Percentiles rank a stretch among this genome's conserved stretches.
Evolutionary conservation across 371 early-diverging fungal genomes (phyloP).

Genomic region (Mortierella sp.): DNA sequence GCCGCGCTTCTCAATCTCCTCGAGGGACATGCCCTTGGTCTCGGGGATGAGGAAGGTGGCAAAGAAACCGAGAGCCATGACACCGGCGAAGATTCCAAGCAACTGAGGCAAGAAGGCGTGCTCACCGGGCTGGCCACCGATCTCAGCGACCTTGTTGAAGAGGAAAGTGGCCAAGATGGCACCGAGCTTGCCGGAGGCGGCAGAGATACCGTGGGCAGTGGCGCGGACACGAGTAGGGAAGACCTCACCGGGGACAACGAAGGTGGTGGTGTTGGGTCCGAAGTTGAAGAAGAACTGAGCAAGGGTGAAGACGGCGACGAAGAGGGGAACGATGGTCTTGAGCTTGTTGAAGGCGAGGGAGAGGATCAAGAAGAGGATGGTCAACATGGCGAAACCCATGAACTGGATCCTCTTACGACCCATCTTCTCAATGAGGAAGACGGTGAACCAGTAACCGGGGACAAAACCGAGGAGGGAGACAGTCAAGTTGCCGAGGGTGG

Average conservation of each 20-base stretch:
- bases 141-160: constrained; percentile 57
- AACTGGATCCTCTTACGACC: constrained; percentile 86
- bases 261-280: constrained; percentile 94
- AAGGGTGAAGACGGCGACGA: constrained; percentile 81
- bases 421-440: constrained; percentile 77
- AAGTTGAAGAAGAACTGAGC: constrained; percentile 83
- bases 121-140: constrained; percentile 56
- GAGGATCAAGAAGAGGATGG: constrained; percentile 77
- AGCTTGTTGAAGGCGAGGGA: constrained; percentile 69
- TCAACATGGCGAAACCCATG: constrained; percentile 79
- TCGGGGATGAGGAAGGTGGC: constrained; percentile 56
- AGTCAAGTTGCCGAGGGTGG: constrained; percentile 53
- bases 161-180: constrained; percentile 73
- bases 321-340: constrained; percentile 70
- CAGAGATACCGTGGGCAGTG: constrained; percentile 91
- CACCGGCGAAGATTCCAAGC: constrained; percentile 76
- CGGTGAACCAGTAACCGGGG: constrained; percentile 83
- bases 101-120: constrained; percentile 78
- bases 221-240: constrained; percentile 93
- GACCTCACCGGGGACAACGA: constrained; percentile 92
- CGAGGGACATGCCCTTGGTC: constrained; percentile 69
- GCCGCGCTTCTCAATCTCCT: constrained; percentile 69
- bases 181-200: constrained; percentile 91
- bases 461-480: constrained; percentile 73
- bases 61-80: constrained; percentile 52